A percentile compares a stretch with the other conserved stretches of the same genome.
Conservation (phyloP, 768 basidiomycete species). For the Gyrodon lividus region DNA sequence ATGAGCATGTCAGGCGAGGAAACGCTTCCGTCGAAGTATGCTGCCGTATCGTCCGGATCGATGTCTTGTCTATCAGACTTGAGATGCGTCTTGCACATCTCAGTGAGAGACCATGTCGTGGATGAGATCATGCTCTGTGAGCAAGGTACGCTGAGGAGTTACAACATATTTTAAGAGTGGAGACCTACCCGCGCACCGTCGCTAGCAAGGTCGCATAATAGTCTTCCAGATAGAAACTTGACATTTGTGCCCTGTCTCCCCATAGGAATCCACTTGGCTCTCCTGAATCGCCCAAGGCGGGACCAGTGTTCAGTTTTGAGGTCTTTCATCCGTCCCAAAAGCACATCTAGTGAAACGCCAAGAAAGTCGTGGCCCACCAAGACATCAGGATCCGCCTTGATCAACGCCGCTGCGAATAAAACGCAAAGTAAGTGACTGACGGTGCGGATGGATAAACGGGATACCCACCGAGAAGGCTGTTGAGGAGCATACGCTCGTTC, state of each 20-base stretch:
- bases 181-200: conserved; percentile 84
- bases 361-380: conserved; percentile 94
- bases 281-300: conserved; percentile 84
- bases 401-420: conserved; percentile 55
- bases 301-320: conserved; percentile 94
- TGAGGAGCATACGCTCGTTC: conserved; percentile 85
- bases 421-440: not conserved
- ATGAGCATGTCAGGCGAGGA: conserved; percentile 74
- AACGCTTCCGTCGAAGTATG: conserved; percentile 84
- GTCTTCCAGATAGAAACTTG: conserved; percentile 76
- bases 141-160: not conserved
- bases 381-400: conserved; percentile 90
- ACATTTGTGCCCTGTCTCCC: conserved; percentile 84
- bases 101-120: conserved; percentile 96
- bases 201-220: conserved; percentile 91
- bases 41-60: conserved; percentile 91
- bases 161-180: not conserved
- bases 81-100: conserved; percentile 93
- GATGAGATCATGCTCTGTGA: conserved; percentile 91
- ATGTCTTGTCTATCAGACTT: conserved; percentile 88
- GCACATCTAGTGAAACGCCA: conserved; percentile 84
- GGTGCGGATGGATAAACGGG: not conserved
- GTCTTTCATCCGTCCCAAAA: conserved; percentile 88
- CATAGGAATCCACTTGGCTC: conserved; percentile 78
- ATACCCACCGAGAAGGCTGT: conserved; percentile 67